Percentiles rank a stretch among this genome's conserved stretches.
Evolutionary conservation across 495 filamentous ascomycete species (phyloP).

Genomic region (Penicillium chermesinum): DNA sequence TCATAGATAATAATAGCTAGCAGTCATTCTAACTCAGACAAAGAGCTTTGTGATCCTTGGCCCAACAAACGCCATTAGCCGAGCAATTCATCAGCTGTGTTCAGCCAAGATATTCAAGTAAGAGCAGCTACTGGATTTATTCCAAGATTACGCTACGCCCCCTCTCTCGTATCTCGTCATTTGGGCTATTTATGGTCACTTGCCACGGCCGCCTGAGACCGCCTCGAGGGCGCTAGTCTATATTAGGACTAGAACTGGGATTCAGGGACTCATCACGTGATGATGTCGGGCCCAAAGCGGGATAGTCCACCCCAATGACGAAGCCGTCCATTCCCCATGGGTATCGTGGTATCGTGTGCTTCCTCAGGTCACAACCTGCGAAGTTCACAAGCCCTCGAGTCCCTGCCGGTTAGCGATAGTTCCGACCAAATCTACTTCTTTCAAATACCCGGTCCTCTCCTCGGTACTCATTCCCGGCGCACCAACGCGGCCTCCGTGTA

Average conservation of each 20-base stretch:
- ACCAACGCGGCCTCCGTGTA: too few species aligned
- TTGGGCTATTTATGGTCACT: constrained; percentile 12
- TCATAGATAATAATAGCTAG: not conserved
- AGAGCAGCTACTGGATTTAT: too few species aligned
- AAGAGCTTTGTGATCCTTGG: not conserved
- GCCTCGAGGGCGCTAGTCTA: constrained; percentile 1
- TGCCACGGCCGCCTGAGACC: constrained; percentile 11
- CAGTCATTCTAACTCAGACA: not conserved
- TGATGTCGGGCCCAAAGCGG: constrained; percentile 8
- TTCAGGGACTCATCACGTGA: constrained; percentile 11
- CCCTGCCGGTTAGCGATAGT: not conserved
- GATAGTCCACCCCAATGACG: constrained; percentile 14
- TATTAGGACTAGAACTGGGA: constrained; percentile 2
- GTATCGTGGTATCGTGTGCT: not conserved
- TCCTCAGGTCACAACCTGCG: constrained; percentile 2
- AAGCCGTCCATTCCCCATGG: constrained; percentile 16
- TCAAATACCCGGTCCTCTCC: too few species aligned
- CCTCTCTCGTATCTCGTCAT: too few species aligned
- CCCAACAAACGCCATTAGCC: not conserved
- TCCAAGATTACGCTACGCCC: too few species aligned
- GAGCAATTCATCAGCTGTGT: not conserved
- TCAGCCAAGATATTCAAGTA: too few species aligned
- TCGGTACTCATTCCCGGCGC: too few species aligned
- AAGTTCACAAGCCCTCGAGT: not conserved
- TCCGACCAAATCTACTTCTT: not conserved